phyloP scores from a whole-genome alignment of 352 stramenopile genomes.

The Phytophthora idaei region DNA sequence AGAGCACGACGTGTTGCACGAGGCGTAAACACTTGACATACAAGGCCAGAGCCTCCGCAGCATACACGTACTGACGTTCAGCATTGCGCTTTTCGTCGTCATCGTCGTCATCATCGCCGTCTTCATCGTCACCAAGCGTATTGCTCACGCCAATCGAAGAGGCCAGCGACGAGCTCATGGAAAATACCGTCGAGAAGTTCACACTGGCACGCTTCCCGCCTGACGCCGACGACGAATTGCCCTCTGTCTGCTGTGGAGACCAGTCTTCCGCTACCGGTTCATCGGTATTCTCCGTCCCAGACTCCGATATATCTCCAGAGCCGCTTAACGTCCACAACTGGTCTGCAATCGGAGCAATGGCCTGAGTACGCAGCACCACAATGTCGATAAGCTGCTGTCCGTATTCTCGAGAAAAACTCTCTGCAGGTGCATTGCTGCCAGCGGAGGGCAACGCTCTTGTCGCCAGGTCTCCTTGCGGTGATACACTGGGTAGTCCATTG shows the following conservation, averaged over 20 bases:
- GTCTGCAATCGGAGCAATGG: slow-evolving; percentile 67
- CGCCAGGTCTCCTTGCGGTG: slow-evolving; percentile 2
- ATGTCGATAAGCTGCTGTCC: slow-evolving; percentile 73
- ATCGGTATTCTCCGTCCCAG: slow-evolving; percentile 4
- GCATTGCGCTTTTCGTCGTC: slow-evolving; percentile 36
- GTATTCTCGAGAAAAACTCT: slow-evolving; percentile 47
- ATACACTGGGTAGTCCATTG: not conserved
- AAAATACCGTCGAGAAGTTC: slow-evolving; percentile 66
- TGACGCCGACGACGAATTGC: slow-evolving; percentile 30
- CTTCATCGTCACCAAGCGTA: slow-evolving; percentile 33
- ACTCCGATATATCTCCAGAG: slow-evolving; percentile 6
- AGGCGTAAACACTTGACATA: slow-evolving; percentile 78
- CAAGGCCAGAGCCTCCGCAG: slow-evolving; percentile 62
- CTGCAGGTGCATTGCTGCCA: not conserved
- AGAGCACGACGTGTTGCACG: slow-evolving; percentile 63
- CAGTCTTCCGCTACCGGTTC: slow-evolving; percentile 18
- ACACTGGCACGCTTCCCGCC: slow-evolving; percentile 27
- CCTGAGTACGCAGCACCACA: slow-evolving; percentile 61
- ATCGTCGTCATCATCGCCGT: slow-evolving; percentile 36
- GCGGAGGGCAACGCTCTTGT: slow-evolving; percentile 12
- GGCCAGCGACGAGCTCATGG: slow-evolving; percentile 56
- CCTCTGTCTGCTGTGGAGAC: slow-evolving; percentile 20
- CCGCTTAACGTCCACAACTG: slow-evolving; percentile 62
- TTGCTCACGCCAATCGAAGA: slow-evolving; percentile 45
- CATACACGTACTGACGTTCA: slow-evolving; percentile 64